Evolutionary conservation across 2,329 filamentous ascomycete genomes (phyloP), one percentile per base, ranked within the genome.

Genomic region (Xylogone sp.): DNA sequence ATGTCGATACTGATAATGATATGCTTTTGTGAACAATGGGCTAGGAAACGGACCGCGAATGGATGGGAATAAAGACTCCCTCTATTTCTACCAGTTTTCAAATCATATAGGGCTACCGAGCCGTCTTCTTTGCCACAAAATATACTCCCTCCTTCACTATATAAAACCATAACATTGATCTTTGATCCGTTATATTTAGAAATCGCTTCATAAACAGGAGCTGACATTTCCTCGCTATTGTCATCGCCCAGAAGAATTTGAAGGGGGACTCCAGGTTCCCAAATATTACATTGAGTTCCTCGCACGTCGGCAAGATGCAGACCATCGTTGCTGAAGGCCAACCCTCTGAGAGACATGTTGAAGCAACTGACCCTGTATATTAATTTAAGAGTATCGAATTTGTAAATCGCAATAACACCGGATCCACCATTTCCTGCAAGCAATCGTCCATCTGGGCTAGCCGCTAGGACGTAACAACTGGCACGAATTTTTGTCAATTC

Each of bases 41-140:
- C 46, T 21, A 69, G 51, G 39, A 66, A 53, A n/a, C 59, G 59
- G 43, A 69, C 56, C 9, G 58, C 43, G 2, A 53, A 61, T 50
- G 65, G 62, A 51, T 70, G 68, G 22, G 46, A 53, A 51, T 65
- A 67, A 19, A 70, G 59, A 19, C 49, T 59, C 21, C 55, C 44
- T 34, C 66, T 43, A 29, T 57, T 52, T 8, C 22, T 44, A 24
- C 60, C 67, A 16, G 55, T 68, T 44, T 54, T 59, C 20, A 57
- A 44, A 21, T 62, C 54, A 48, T 70, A 70, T 1, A 68, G 31
- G 16, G 51, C 59, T 24, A 73, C 62, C 1, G 62, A 61, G 16
- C 69, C 70, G 51, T 72, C 65, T 49, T 67, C 60, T 45, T 67
- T 69, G 24, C 69, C 69, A 43, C 68, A 70, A 49, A 71, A 64